phyloP scores from a whole-genome alignment of 2,329 filamentous ascomycete species.

The Tothia fuscella region DNA sequence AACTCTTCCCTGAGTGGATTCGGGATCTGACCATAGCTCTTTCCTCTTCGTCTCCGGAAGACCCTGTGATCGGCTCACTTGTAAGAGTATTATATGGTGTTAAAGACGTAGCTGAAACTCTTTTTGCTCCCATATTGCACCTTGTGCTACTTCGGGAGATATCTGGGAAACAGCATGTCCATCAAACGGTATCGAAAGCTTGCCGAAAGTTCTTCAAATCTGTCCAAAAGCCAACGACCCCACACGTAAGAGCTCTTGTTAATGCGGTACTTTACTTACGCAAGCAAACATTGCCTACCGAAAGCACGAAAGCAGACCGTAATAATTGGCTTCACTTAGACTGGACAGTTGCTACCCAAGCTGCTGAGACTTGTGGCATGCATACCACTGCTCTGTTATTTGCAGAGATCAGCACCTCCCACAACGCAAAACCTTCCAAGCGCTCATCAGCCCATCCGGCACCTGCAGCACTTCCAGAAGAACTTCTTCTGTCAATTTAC shows the following conservation, averaged over 20 bases:
- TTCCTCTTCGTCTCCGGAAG: slow-evolving; percentile 43
- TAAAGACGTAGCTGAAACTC: slow-evolving; percentile 55
- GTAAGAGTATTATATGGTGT: slow-evolving; percentile 53
- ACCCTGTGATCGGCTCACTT: slow-evolving; percentile 59
- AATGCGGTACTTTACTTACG: slow-evolving; percentile 79
- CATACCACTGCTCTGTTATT: slow-evolving; percentile 78
- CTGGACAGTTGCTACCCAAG: slow-evolving; percentile 53
- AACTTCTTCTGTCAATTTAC: slow-evolving; percentile 71
- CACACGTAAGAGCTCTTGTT: slow-evolving; percentile 61
- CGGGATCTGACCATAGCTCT: slow-evolving; percentile 50
- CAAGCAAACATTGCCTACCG: slow-evolving; percentile 61
- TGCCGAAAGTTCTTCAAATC: slow-evolving; percentile 52
- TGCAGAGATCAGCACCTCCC: slow-evolving; percentile 50
- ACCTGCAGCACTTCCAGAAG: slow-evolving; percentile 38
- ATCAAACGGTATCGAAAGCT: slow-evolving; percentile 50
- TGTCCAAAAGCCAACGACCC: slow-evolving; percentile 34
- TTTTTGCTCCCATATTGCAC: slow-evolving; percentile 79
- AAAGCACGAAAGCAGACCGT: slow-evolving; percentile 68
- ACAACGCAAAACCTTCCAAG: slow-evolving; percentile 13
- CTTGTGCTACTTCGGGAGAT: slow-evolving; percentile 60
- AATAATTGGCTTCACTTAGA: slow-evolving; percentile 79
- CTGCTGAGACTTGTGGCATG: slow-evolving; percentile 70
- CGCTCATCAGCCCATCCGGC: neutral
- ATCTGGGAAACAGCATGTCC: slow-evolving; percentile 48
- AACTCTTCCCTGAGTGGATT: slow-evolving; percentile 39